These are phyloP conservation scores for Nadsonia fulvescens DNA, from an alignment of 805 yeast species.

Conservation along the genomic window DNA sequence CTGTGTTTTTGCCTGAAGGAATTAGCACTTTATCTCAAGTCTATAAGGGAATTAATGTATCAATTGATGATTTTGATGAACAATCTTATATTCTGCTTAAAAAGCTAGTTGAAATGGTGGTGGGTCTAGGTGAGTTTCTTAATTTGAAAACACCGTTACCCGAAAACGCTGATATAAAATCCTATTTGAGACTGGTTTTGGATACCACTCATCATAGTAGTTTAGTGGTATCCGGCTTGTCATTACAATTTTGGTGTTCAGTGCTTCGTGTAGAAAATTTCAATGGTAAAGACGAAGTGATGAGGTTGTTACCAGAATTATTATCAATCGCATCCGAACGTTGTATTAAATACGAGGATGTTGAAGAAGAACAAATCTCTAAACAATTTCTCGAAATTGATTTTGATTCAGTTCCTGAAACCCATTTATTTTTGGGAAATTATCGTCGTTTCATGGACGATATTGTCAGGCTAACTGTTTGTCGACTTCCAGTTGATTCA, in stretches of 20 bases:
- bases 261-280: conserved; percentile 67
- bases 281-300: conserved; percentile 21
- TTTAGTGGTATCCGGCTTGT: conserved; percentile 74
- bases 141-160: conserved; percentile 29
- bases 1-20: conserved; percentile 61
- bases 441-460: conserved; percentile 79
- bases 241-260: conserved; percentile 88
- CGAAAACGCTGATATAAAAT: conserved; percentile 40
- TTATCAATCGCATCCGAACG: conserved; percentile 65
- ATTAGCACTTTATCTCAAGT: conserved; percentile 48
- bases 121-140: conserved; percentile 65
- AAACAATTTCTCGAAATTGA: conserved; percentile 61
- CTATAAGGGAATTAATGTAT: conserved; percentile 33
- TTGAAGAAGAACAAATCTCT: conserved; percentile 46
- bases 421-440: conserved; percentile 54
- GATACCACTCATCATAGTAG: conserved; percentile 72
- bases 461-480: conserved; percentile 70
- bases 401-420: conserved; percentile 74
- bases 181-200: conserved; percentile 57
- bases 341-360: conserved; percentile 51
- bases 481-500: conserved; percentile 70
- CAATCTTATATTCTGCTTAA: conserved; percentile 64
- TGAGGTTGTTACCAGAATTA: conserved; percentile 42
- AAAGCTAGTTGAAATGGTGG: conserved; percentile 85
- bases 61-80: conserved; percentile 56